Base-by-base conservation (phyloP, 2,329 filamentous ascomycete species). In the Xylariaceae sp. region DNA sequence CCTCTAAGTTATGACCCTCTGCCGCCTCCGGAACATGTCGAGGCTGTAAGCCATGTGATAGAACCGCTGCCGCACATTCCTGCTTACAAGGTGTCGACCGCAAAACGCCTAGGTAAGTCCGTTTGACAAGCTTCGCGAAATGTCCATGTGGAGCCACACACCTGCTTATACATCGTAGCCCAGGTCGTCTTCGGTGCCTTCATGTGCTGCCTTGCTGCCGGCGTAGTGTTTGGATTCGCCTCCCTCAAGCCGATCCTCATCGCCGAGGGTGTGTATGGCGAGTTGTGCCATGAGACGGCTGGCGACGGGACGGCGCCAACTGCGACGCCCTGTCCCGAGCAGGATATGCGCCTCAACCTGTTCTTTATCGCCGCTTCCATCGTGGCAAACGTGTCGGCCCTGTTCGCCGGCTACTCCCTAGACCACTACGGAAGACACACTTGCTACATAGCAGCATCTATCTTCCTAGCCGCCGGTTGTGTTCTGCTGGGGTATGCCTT, bases 321-420 rank as follows among this genome's bases (percentile, higher is more conserved):
- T 28, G 34, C 50, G 6, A 29, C 57, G 31, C 67, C 76, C 6
- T 82, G 78, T 51, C 73, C 74, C 31, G 68, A 70, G 50, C 78
- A 63, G 37, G 58, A 62, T 37, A 55, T 64, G 51, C 54, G 60
- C 14, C 66, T 85, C 41, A 85, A 85, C 56, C 64, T 86, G 33
- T 84, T 85, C 73, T 85, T 85, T 65, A 81, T 80, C 15, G 67
- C 80, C 32, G 81, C 80, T 4, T 81, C 80, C 5, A 79, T 83
- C 30, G 77, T 73, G 9, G 80, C 80, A 5, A 85, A 85, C 53
- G 73, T 83, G 12, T 75, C 73, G 31, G 80, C 81, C 8, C 66
- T 86, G 9, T 74, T 80, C 11, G 78, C 82, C 3, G 82, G 82
- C 18, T 78, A 78, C 2, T 72, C 82, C 9, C 67, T 86, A 17